Conservation (phyloP, 208 protist species). For the Acanthamoeba castellanii region DNA sequence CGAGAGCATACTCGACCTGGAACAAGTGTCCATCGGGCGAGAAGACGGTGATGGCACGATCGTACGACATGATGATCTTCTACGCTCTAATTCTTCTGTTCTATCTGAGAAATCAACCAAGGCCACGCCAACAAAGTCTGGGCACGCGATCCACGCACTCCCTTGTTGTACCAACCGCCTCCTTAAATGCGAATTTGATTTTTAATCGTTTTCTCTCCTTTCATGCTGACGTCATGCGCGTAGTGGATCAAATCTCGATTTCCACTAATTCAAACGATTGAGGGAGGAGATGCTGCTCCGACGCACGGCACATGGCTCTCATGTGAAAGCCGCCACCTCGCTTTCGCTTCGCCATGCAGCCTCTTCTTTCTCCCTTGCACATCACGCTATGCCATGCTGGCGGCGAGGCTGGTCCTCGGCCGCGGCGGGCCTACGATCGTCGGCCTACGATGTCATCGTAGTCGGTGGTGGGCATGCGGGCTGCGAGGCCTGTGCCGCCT, state of each 20-base stretch:
- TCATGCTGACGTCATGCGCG: background rate
- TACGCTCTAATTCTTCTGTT: background rate
- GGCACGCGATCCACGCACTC: constrained; percentile 10
- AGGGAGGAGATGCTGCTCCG: background rate
- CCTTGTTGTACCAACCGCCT: constrained; percentile 15
- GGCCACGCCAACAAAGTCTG: background rate
- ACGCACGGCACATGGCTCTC: background rate
- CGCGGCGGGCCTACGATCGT: background rate
- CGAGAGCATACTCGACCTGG: constrained; percentile 99
- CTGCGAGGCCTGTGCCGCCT: constrained; percentile 90
- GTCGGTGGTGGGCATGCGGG: constrained; percentile 94
- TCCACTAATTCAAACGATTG: background rate
- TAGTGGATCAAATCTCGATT: background rate
- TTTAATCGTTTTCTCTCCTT: background rate
- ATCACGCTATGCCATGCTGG: background rate
- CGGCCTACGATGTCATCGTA: constrained; percentile 78
- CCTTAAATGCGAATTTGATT: background rate
- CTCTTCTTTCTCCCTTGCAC: background rate
- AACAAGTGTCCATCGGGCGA: constrained; percentile 99
- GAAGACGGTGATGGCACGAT: constrained; percentile 99
- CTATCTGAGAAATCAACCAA: too few relatives aligned
- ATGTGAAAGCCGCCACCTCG: background rate
- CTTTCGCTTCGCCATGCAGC: background rate
- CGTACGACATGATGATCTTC: constrained; percentile 91
- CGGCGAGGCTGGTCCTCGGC: background rate